Evolutionary conservation across 2,329 filamentous ascomycete genomes (phyloP).

Genomic region (Xylariaceae sp.): DNA sequence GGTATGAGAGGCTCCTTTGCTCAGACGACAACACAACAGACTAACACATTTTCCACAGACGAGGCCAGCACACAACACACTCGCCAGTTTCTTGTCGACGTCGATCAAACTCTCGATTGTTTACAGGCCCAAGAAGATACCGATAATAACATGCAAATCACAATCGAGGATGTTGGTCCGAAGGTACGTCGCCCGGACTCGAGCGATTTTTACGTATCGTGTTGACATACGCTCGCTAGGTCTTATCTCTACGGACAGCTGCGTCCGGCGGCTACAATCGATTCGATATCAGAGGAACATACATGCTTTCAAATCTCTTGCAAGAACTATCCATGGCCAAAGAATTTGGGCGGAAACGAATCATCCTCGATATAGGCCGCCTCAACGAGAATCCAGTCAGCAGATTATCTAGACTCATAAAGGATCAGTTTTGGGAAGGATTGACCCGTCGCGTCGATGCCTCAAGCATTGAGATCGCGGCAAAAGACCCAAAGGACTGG

Average conservation of each 20-base stretch:
- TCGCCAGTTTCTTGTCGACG: constrained; percentile 83
- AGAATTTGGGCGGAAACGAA: constrained; percentile 85
- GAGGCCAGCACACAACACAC: constrained; percentile 66
- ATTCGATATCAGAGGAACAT: constrained; percentile 91
- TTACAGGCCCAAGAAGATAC: constrained; percentile 88
- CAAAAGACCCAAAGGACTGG: constrained; percentile 93
- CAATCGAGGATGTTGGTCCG: constrained; percentile 91
- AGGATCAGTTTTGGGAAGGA: constrained; percentile 89
- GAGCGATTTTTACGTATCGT: not conserved
- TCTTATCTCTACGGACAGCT: constrained; percentile 81
- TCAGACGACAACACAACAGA: not conserved
- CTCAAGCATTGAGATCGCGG: constrained; percentile 82
- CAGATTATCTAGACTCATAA: constrained; percentile 82
- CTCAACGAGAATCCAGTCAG: constrained; percentile 95
- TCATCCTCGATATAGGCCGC: constrained; percentile 87
- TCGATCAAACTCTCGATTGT: constrained; percentile 78
- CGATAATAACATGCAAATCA: constrained; percentile 94
- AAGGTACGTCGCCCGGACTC: constrained; percentile 60
- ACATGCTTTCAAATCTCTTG: constrained; percentile 94
- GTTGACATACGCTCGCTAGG: constrained; percentile 46
- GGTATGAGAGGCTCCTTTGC: constrained; percentile 43
- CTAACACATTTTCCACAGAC: constrained; percentile 54
- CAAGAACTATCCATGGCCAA: constrained; percentile 93
- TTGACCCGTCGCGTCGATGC: constrained; percentile 89
- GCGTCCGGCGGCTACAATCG: constrained; percentile 83